Percentiles rank a stretch among this genome's conserved stretches.
Evolutionary conservation across 495 filamentous ascomycete genomes (phyloP).

Genomic region (Hypoxylon crocopeplum): DNA sequence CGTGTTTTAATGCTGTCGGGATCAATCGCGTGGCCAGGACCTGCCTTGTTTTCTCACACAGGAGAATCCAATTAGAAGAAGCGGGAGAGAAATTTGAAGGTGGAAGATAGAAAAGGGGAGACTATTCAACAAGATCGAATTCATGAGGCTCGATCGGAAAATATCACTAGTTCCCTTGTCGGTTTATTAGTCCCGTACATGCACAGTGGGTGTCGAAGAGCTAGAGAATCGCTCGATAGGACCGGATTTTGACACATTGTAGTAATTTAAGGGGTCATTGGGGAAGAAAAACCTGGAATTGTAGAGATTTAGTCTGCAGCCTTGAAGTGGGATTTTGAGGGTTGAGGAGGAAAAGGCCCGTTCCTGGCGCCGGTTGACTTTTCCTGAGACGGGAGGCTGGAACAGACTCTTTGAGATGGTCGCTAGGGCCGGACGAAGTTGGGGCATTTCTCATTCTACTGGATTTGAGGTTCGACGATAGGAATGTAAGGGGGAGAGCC

Average conservation of each 20-base stretch:
- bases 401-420: too few species aligned
- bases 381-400: conserved; percentile 13
- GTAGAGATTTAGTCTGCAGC: neutral
- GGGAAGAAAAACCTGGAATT: conserved; percentile 15
- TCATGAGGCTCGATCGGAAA: conserved; percentile 35
- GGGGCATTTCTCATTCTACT: conserved; percentile 5
- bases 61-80: conserved; percentile 8
- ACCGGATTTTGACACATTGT: conserved; percentile 4
- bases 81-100: neutral
- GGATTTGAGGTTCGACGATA: too few species aligned
- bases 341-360: conserved; percentile 8
- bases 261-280: conserved; percentile 1
- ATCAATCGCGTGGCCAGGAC: conserved; percentile 1
- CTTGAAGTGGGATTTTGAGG: conserved; percentile 9
- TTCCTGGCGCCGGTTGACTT: conserved; percentile 19
- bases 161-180: conserved; percentile 6
- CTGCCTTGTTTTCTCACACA: conserved; percentile 9
- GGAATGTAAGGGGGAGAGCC: too few species aligned
- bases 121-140: conserved; percentile 26
- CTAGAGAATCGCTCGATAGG: conserved; percentile 5
- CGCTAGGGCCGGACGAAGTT: conserved; percentile 26
- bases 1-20: neutral
- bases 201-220: too few species aligned
- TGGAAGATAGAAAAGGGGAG: conserved; percentile 1
- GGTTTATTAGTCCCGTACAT: too few species aligned